phyloP scores from a whole-genome alignment of 2,329 filamentous ascomycete genomes.

The Trichoderma semiorbis region DNA sequence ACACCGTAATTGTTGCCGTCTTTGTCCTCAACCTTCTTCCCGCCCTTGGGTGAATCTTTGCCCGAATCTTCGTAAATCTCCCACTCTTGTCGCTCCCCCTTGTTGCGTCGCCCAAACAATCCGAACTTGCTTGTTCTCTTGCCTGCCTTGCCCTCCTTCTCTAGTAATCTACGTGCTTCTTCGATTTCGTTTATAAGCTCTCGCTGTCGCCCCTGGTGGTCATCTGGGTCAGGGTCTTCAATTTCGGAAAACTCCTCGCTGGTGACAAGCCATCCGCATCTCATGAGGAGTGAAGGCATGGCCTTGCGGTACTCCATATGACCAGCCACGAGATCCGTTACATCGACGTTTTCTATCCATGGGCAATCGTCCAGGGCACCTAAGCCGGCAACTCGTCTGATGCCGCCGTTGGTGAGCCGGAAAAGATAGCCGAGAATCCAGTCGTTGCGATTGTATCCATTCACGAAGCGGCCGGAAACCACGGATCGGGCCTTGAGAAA shows the following conservation, averaged over 20 bases:
- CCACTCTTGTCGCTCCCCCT: conserved; percentile 81
- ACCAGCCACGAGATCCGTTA: conserved; percentile 79
- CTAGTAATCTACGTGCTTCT: conserved; percentile 82
- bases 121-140: conserved; percentile 58
- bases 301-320: conserved; percentile 96
- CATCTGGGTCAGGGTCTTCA: conserved; percentile 93
- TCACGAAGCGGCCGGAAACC: conserved; percentile 88
- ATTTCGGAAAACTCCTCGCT: conserved; percentile 95
- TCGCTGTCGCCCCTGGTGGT: conserved; percentile 79
- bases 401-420: conserved; percentile 87
- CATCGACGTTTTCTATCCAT: conserved; percentile 83
- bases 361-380: conserved; percentile 71
- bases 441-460: conserved; percentile 90
- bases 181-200: conserved; percentile 97
- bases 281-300: conserved; percentile 82
- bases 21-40: conserved; percentile 41
- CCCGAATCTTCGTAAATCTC: conserved; percentile 79
- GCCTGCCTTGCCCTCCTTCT: conserved; percentile 68
- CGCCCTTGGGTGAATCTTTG: conserved; percentile 36
- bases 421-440: conserved; percentile 98
- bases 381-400: conserved; percentile 82
- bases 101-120: conserved; percentile 81
- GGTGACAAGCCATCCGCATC: conserved; percentile 87
- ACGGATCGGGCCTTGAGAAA: conserved; percentile 78
- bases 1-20: conserved; percentile 59